These are phyloP conservation scores for Kregervanrija delftensis DNA, from an alignment of 805 yeast species.

Conservation along the genomic window DNA sequence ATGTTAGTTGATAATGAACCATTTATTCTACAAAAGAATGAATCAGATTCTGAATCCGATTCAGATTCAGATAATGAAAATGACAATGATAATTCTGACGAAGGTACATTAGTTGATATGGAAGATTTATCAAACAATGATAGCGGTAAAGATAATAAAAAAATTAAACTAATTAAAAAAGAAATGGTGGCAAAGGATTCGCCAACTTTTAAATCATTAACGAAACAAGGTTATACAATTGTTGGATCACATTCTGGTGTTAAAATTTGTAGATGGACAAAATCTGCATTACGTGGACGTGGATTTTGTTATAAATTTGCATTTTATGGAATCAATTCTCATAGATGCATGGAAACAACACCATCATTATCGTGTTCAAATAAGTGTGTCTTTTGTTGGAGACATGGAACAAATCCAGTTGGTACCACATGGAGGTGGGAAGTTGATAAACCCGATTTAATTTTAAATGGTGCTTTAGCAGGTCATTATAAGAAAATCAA, in stretches of 20 bases:
- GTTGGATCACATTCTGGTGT: conserved; percentile 96
- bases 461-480: conserved; percentile 74
- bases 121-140: conserved; percentile 44
- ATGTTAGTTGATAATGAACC: conserved; percentile 70
- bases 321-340: conserved; percentile 83
- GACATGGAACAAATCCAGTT: conserved; percentile 95
- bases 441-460: conserved; percentile 80
- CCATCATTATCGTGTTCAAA: conserved; percentile 92
- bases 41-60: conserved; percentile 24
- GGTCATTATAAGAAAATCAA: conserved; percentile 91
- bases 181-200: conserved; percentile 88
- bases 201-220: conserved; percentile 80
- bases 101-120: conserved; percentile 60
- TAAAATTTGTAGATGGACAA: conserved; percentile 93
- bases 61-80: conserved; percentile 13
- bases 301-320: conserved; percentile 94
- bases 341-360: conserved; percentile 92
- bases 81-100: conserved; percentile 25
- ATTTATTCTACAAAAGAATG: conserved; percentile 41
- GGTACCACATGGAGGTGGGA: conserved; percentile 97
- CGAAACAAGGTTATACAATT: conserved; percentile 89
- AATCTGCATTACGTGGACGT: conserved; percentile 86
- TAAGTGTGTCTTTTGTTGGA: conserved; percentile 95
- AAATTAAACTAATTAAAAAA: conserved; percentile 32
- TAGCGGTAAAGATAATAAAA: conserved; percentile 55